Percentiles rank a stretch among this genome's conserved stretches.
Conservation (phyloP, 2,329 filamentous ascomycete species). For the Ophiostoma piceae region DNA sequence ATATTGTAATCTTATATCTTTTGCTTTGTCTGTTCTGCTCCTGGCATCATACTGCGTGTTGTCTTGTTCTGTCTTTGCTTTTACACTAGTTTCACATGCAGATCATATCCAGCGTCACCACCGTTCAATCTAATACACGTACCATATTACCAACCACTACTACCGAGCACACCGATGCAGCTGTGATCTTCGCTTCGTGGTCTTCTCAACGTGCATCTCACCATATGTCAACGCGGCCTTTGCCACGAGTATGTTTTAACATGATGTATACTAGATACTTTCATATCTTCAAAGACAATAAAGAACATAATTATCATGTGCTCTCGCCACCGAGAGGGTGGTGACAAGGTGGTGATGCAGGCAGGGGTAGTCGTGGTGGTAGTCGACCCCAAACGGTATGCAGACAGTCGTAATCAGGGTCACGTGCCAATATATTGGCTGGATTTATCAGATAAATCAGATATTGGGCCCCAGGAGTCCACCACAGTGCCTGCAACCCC, state of each 20-base stretch:
- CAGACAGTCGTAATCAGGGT: background rate
- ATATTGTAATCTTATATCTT: background rate
- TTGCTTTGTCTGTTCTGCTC: background rate
- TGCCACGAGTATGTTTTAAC: too few relatives aligned
- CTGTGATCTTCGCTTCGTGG: background rate
- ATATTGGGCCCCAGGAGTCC: background rate
- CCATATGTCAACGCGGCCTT: background rate
- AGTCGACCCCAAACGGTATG: background rate
- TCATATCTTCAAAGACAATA: too few relatives aligned
- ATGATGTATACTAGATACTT: too few relatives aligned
- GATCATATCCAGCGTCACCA: background rate
- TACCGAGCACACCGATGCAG: background rate
- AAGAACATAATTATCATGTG: too few relatives aligned
- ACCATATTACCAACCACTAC: background rate
- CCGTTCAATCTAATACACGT: background rate
- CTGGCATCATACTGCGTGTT: background rate
- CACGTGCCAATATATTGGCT: background rate
- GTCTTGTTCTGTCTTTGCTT: background rate
- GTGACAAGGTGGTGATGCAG: slow-evolving; percentile 3
- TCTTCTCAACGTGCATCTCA: background rate
- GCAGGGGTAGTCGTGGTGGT: background rate
- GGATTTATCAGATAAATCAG: background rate
- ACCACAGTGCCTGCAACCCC: slow-evolving; percentile 11
- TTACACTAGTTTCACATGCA: background rate
- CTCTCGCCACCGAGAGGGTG: background rate